phyloP scores from a whole-genome alignment of 2,329 filamentous ascomycete genomes.

The Venturia aucupariae region DNA sequence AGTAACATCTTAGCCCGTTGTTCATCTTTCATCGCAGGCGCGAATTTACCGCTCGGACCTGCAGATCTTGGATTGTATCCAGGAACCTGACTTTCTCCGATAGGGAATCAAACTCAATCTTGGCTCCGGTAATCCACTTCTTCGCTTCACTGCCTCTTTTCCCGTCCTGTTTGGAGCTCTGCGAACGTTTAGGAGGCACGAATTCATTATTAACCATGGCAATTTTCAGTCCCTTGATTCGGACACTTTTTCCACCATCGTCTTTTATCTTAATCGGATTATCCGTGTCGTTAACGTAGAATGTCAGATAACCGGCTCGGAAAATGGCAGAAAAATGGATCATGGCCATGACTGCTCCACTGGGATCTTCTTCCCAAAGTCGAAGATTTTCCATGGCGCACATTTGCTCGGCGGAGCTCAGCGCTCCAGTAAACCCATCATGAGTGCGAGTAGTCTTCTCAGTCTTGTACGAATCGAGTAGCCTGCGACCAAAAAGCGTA shows the following conservation, averaged over 20 bases:
- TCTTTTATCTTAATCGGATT: constrained; percentile 33
- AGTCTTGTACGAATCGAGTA: constrained; percentile 35
- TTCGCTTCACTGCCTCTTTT: constrained; percentile 3
- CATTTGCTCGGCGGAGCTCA: constrained; percentile 40
- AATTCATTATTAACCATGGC: background rate
- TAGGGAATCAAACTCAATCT: constrained; percentile 2
- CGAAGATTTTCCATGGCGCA: constrained; percentile 39
- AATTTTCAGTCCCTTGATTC: constrained; percentile 32
- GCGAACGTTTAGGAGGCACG: background rate
- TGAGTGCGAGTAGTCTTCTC: constrained; percentile 37
- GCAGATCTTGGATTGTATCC: background rate
- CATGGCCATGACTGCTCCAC: constrained; percentile 33
- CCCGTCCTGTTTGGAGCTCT: background rate
- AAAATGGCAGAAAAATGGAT: constrained; percentile 37
- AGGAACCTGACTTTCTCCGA: constrained; percentile 5
- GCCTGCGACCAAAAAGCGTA: constrained; percentile 35
- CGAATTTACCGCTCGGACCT: constrained; percentile 7
- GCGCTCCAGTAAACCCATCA: constrained; percentile 32
- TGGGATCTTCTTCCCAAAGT: constrained; percentile 37
- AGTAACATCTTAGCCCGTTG: background rate
- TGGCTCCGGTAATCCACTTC: constrained; percentile 9
- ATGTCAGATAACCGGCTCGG: constrained; percentile 34
- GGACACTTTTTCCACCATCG: constrained; percentile 30
- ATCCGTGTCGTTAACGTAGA: constrained; percentile 34
- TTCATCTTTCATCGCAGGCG: background rate